phyloP scores from a whole-genome alignment of 2,329 filamentous ascomycete species.

The Chalaropsis thielavioides region DNA sequence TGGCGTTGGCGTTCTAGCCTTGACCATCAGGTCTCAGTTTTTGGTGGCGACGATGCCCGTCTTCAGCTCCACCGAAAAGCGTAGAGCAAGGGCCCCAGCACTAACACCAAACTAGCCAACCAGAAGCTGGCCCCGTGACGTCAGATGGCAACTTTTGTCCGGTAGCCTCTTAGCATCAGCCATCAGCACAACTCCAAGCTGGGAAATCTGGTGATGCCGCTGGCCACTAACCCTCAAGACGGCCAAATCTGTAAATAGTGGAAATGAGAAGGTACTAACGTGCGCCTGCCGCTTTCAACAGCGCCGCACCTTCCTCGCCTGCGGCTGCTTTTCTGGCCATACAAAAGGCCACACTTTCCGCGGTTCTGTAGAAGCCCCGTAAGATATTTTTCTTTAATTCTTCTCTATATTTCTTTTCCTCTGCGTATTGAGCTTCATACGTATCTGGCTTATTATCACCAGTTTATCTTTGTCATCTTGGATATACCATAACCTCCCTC shows the following conservation, averaged over 20 bases:
- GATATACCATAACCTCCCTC: neutral
- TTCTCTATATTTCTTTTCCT: neutral
- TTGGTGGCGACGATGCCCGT: neutral
- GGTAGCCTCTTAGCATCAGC: neutral
- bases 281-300: neutral
- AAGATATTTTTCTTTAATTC: neutral
- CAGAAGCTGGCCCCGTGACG: neutral
- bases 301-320: neutral
- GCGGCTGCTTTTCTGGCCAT: neutral
- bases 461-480: neutral
- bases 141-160: slow-evolving; percentile 1
- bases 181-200: slow-evolving; percentile 2
- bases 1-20: neutral
- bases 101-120: neutral
- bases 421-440: neutral
- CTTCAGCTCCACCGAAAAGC: neutral
- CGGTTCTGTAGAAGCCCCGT: neutral
- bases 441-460: neutral
- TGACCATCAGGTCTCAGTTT: neutral
- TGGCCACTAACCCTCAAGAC: neutral
- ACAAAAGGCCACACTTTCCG: slow-evolving; percentile 3
- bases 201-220: neutral
- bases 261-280: neutral
- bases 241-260: neutral
- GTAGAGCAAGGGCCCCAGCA: neutral